Percentiles rank a stretch among this genome's conserved stretches.
Evolutionary conservation across 306 rosid species (phyloP).

Genomic region (Comarum palustre): DNA sequence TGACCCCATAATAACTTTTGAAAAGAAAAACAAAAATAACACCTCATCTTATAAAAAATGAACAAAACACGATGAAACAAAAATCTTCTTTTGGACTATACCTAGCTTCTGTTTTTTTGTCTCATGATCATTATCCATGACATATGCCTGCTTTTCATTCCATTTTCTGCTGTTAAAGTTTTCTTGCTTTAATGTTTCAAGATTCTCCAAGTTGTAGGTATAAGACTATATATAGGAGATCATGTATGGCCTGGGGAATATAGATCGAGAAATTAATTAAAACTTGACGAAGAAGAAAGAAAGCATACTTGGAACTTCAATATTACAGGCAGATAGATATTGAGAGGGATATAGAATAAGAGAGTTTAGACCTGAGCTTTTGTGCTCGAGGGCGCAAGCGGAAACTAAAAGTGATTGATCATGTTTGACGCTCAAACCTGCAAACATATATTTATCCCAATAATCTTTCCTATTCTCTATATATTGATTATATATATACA

Average conservation of each 20-base stretch:
- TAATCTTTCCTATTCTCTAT: no score
- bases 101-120: constrained; percentile 25
- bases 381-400: neutral
- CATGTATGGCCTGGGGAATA: constrained; percentile 44
- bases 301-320: constrained; percentile 31
- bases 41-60: constrained; percentile 12
- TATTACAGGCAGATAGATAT: constrained; percentile 22
- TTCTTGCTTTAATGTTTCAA: constrained; percentile 42
- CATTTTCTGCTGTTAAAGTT: constrained; percentile 40
- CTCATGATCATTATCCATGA: constrained; percentile 49
- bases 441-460: no score
- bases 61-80: constrained; percentile 41
- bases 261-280: constrained; percentile 29
- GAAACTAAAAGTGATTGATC: no score
- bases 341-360: neutral
- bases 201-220: constrained; percentile 60
- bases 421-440: no score
- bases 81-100: constrained; percentile 58
- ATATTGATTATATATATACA: no score
- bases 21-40: constrained; percentile 26
- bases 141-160: constrained; percentile 46
- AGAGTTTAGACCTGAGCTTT: constrained; percentile 22
- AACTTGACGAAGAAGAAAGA: constrained; percentile 44
- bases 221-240: constrained; percentile 20
- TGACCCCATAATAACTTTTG: constrained; percentile 74